A percentile compares a stretch with the other conserved stretches of the same genome.
These are phyloP conservation scores for Aquilaria malaccensis DNA, from an alignment of 345 rosid species.

Conservation along the genomic window DNA sequence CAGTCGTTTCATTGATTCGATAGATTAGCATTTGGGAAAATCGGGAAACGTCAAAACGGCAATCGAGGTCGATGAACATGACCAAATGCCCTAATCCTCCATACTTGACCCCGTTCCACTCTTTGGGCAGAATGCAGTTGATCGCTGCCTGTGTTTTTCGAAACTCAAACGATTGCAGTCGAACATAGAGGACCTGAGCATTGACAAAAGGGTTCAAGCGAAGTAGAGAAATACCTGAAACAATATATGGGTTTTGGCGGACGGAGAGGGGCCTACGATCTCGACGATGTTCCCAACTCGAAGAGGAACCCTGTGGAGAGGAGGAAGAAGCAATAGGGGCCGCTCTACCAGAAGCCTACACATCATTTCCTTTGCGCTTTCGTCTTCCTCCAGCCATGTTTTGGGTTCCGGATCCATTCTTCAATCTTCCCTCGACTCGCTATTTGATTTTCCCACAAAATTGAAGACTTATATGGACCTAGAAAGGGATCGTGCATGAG, in stretches of 20 bases:
- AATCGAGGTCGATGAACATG: constrained; percentile 68
- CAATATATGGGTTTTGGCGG: constrained; percentile 69
- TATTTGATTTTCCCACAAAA: too few relatives aligned
- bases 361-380: constrained; percentile 55
- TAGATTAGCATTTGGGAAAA: constrained; percentile 50
- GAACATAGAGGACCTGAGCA: background rate
- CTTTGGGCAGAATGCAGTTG: constrained; percentile 57
- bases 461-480: too few relatives aligned
- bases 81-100: constrained; percentile 62
- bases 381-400: constrained; percentile 52
- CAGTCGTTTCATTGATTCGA: constrained; percentile 37
- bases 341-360: constrained; percentile 39
- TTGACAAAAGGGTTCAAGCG: background rate
- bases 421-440: background rate
- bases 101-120: constrained; percentile 54
- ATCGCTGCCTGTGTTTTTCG: constrained; percentile 32
- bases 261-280: constrained; percentile 59
- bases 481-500: too few relatives aligned
- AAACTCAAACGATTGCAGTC: background rate
- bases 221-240: constrained; percentile 29
- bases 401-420: constrained; percentile 6
- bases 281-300: constrained; percentile 68
- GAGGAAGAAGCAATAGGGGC: constrained; percentile 42
- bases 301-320: constrained; percentile 55
- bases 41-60: constrained; percentile 55